Percentiles rank a stretch among this genome's conserved stretches.
Evolutionary conservation across 179 eudicot genomes (phyloP).

Genomic region (Actinidia polygama): DNA sequence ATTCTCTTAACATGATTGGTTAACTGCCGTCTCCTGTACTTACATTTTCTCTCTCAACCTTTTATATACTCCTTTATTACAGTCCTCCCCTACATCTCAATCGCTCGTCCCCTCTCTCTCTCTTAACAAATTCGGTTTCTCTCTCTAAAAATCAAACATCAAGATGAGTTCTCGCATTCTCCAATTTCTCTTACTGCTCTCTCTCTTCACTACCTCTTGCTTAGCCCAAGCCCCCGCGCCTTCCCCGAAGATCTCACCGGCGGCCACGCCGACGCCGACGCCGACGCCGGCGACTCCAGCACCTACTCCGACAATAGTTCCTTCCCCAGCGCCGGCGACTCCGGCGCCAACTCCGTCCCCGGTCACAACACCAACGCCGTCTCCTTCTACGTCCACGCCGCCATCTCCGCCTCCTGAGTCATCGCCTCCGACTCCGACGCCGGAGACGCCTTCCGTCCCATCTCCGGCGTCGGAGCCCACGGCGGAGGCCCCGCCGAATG

Average conservation of each 20-base stretch:
- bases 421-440: slow-evolving; percentile 1
- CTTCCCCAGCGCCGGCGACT: slow-evolving; percentile 28
- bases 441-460: background rate
- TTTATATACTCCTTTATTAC: slow-evolving; percentile 1
- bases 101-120: background rate
- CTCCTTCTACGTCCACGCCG: slow-evolving; percentile 24
- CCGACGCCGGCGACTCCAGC: slow-evolving; percentile 26
- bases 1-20: background rate
- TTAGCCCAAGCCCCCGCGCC: slow-evolving; percentile 43
- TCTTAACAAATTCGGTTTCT: background rate
- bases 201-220: slow-evolving; percentile 41
- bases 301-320: slow-evolving; percentile 30
- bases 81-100: background rate
- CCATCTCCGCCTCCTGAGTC: slow-evolving; percentile 6
- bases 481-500: slow-evolving; percentile 22
- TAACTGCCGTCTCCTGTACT: background rate
- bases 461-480: background rate
- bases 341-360: slow-evolving; percentile 19
- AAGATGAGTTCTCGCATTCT: slow-evolving; percentile 12
- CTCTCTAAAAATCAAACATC: background rate
- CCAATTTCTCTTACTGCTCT: slow-evolving; percentile 28
- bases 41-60: background rate
- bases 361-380: slow-evolving; percentile 8
- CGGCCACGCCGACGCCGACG: slow-evolving; percentile 28
- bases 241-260: slow-evolving; percentile 35